These are phyloP conservation scores for Naganishia sp. DNA, from an alignment of 1,284 basidiomycete species.

Conservation along the genomic window DNA sequence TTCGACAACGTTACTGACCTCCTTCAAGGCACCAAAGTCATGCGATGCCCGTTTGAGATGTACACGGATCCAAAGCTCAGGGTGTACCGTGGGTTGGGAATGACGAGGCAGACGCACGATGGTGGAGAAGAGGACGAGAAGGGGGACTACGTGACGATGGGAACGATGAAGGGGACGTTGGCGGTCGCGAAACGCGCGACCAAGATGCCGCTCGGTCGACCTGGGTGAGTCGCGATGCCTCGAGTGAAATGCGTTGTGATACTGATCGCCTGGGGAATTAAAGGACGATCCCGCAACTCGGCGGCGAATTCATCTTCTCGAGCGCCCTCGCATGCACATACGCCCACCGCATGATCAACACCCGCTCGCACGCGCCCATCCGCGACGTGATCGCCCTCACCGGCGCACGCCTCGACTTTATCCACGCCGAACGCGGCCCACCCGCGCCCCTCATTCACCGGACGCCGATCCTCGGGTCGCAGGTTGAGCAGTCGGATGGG, in stretches of 20 bases:
- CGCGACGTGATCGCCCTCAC: conserved; percentile 65
- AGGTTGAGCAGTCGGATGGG: conserved; percentile 10
- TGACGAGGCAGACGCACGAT: conserved; percentile 62
- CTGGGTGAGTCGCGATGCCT: conserved; percentile 62
- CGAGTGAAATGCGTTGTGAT: neutral
- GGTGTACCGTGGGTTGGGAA: conserved; percentile 73
- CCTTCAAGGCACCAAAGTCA: conserved; percentile 53
- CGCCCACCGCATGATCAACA: conserved; percentile 56
- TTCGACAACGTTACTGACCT: conserved; percentile 41
- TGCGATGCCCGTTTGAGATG: conserved; percentile 59
- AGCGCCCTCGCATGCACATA: conserved; percentile 57
- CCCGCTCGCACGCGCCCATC: conserved; percentile 70
- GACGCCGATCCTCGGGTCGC: neutral
- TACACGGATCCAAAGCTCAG: conserved; percentile 75
- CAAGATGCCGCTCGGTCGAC: conserved; percentile 73
- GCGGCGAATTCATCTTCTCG: conserved; percentile 85
- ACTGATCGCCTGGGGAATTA: neutral
- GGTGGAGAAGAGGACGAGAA: conserved; percentile 58
- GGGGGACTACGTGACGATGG: conserved; percentile 58
- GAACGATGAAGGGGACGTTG: conserved; percentile 39
- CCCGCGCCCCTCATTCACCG: conserved; percentile 23
- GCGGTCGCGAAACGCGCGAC: conserved; percentile 49
- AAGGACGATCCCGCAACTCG: conserved; percentile 60
- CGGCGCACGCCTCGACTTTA: conserved; percentile 52
- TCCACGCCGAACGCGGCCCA: conserved; percentile 23